Conservation (phyloP, 208 protist genomes). For the Wallacemonas sp. region DNA sequence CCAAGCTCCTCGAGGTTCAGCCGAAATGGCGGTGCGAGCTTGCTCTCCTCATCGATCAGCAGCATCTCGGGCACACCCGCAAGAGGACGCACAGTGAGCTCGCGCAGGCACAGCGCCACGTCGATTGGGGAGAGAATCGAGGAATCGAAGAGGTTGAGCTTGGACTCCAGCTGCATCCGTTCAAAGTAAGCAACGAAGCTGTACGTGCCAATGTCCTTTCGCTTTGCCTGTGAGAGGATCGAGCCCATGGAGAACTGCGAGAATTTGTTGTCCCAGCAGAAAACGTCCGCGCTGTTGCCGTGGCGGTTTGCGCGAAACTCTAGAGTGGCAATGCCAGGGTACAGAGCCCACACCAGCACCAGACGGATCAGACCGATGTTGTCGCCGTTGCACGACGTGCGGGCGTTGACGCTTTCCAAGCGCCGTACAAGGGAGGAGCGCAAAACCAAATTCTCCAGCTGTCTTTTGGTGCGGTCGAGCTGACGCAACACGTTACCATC, state of each 20-base stretch:
- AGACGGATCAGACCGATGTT: slow-evolving; percentile 79
- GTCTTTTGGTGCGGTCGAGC: slow-evolving; percentile 81
- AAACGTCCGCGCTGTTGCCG: slow-evolving; percentile 46
- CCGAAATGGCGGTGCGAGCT: slow-evolving; percentile 47
- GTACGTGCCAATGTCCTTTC: slow-evolving; percentile 38
- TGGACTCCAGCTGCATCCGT: slow-evolving; percentile 78
- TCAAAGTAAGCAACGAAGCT: slow-evolving; percentile 82
- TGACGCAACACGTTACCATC: slow-evolving; percentile 73
- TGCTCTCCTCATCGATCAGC: slow-evolving; percentile 56
- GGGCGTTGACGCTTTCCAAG: slow-evolving; percentile 37
- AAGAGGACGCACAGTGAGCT: slow-evolving; percentile 66
- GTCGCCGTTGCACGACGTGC: slow-evolving; percentile 59
- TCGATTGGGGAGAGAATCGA: slow-evolving; percentile 72
- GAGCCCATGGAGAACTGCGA: slow-evolving; percentile 53
- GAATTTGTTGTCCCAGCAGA: slow-evolving; percentile 86
- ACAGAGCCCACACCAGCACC: slow-evolving; percentile 79
- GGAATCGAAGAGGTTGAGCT: slow-evolving; percentile 78
- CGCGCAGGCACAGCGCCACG: slow-evolving; percentile 67
- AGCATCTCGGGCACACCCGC: slow-evolving; percentile 50
- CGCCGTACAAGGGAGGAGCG: slow-evolving; percentile 62
- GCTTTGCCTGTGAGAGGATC: slow-evolving; percentile 48
- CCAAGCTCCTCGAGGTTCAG: slow-evolving; percentile 41
- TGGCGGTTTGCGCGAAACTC: slow-evolving; percentile 71
- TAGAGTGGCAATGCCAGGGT: slow-evolving; percentile 72
- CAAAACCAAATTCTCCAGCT: slow-evolving; percentile 75